Conservation (phyloP, 345 rosid species). For the Mercurialis annua region DNA sequence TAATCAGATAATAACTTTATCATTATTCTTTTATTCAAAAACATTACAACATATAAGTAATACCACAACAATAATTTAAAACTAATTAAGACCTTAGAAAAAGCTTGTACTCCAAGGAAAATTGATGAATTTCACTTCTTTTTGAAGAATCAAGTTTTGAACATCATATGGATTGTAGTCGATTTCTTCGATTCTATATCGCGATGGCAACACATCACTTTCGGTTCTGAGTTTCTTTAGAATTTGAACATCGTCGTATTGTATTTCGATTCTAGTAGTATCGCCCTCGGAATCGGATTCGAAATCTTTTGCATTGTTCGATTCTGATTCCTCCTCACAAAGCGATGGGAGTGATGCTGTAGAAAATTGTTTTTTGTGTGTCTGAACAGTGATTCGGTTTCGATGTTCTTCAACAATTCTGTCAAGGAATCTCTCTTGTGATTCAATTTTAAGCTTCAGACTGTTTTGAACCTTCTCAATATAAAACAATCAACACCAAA, state of each 20-base stretch:
- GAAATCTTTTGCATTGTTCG: constrained; percentile 29
- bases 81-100: constrained; percentile 10
- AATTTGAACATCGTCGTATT: constrained; percentile 27
- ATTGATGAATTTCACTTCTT: constrained; percentile 21
- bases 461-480: constrained; percentile 46
- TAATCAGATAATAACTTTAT: too few species aligned
- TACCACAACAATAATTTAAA: too few species aligned
- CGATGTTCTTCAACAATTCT: constrained; percentile 34
- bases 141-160: constrained; percentile 11
- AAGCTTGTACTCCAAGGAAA: constrained; percentile 35
- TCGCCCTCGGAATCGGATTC: constrained; percentile 39
- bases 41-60: background rate
- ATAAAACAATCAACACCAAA: too few species aligned
- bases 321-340: constrained; percentile 50
- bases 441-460: constrained; percentile 51
- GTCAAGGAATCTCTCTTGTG: constrained; percentile 51
- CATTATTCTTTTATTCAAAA: background rate
- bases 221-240: constrained; percentile 26
- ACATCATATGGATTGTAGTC: constrained; percentile 10
- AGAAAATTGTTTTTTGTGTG: constrained; percentile 25
- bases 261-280: constrained; percentile 21
- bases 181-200: constrained; percentile 9
- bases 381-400: constrained; percentile 14
- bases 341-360: constrained; percentile 43
- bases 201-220: constrained; percentile 14